phyloP scores from a whole-genome alignment of 2,329 filamentous ascomycete genomes.

The Aspergillus ochraceoroseus region DNA sequence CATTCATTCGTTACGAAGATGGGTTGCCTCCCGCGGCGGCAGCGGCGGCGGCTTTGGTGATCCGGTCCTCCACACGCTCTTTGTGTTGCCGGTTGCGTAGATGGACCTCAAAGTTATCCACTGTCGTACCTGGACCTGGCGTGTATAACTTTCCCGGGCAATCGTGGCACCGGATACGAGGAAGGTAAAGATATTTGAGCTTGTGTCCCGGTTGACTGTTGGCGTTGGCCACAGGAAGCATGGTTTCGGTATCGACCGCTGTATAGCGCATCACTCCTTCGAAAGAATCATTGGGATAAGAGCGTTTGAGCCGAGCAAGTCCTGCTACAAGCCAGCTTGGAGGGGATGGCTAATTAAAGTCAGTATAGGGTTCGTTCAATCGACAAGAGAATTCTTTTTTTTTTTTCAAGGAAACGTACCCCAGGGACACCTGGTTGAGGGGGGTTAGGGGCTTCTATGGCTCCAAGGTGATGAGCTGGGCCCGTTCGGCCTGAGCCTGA shows the following conservation, averaged over 20 bases:
- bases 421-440: conserved; percentile 41
- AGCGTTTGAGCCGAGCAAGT: conserved; percentile 63
- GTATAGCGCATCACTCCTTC: conserved; percentile 89
- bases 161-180: conserved; percentile 84
- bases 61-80: conserved; percentile 59
- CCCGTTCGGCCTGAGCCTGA: conserved; percentile 24
- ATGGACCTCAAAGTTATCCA: conserved; percentile 89
- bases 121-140: conserved; percentile 75
- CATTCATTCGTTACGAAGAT: conserved; percentile 17
- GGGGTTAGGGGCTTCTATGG: conserved; percentile 45
- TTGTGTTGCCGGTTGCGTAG: conserved; percentile 78
- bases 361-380: too few species aligned
- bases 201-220: conserved; percentile 53
- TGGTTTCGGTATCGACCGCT: conserved; percentile 68
- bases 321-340: conserved; percentile 78
- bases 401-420: too few species aligned
- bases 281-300: conserved; percentile 76
- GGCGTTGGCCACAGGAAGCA: conserved; percentile 56
- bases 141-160: conserved; percentile 94
- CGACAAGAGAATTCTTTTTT: too few species aligned
- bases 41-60: conserved; percentile 29
- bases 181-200: conserved; percentile 75
- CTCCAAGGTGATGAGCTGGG: conserved; percentile 40
- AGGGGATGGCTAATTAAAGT: conserved; percentile 61
- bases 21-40: conserved; percentile 12